Conservation (phyloP, 805 yeast species). For the Yarrowia porcina region DNA sequence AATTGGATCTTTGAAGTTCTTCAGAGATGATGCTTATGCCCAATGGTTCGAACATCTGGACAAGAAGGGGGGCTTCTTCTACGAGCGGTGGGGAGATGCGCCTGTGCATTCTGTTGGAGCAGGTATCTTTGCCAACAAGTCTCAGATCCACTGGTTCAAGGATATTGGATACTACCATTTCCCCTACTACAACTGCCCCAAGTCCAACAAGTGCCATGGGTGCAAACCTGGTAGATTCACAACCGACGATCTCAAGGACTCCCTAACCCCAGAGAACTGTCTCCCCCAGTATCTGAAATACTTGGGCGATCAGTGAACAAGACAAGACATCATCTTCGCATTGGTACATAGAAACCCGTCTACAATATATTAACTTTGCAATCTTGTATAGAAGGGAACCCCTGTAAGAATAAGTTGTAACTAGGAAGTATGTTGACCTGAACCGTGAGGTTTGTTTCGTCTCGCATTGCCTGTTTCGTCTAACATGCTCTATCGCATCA, state of each 20-base stretch:
- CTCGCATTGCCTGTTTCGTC: no score
- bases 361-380: not conserved
- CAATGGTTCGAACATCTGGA: conserved; percentile 68
- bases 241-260: conserved; percentile 41
- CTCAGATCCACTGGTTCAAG: conserved; percentile 77
- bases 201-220: conserved; percentile 47
- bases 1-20: conserved; percentile 69
- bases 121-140: conserved; percentile 56
- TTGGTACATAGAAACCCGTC: no score
- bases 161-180: conserved; percentile 73
- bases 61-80: conserved; percentile 74
- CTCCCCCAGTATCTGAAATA: conserved; percentile 60
- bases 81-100: conserved; percentile 96
- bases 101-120: conserved; percentile 57
- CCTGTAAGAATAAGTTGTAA: no score
- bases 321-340: no score
- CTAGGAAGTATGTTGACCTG: no score
- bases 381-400: no score
- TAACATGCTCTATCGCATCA: no score
- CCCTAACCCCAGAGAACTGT: conserved; percentile 62
- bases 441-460: no score
- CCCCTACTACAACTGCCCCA: conserved; percentile 74
- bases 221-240: conserved; percentile 48
- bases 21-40: conserved; percentile 65
- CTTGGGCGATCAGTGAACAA: conserved; percentile 32